Percentiles rank a stretch among this genome's conserved stretches.
Evolutionary conservation across 306 rosid genomes (phyloP).

Genomic region (Trifolium subterraneum): DNA sequence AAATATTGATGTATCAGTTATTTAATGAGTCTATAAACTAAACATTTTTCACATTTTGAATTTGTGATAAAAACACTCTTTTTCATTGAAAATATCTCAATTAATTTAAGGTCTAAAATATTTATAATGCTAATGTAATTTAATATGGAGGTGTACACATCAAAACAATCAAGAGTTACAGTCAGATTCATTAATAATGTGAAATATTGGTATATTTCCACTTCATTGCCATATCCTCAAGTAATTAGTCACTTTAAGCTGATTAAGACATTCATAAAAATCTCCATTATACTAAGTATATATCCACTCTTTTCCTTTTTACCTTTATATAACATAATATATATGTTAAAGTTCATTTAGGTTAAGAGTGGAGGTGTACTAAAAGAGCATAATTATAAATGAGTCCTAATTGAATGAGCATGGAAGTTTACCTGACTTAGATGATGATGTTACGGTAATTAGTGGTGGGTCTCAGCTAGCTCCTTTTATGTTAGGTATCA

Average conservation of each 20-base stretch:
- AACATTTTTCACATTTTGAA: no score
- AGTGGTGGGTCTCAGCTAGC: conserved; percentile 53
- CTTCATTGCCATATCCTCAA: conserved; percentile 46
- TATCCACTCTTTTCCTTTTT: conserved; percentile 2
- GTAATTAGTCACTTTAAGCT: conserved; percentile 40
- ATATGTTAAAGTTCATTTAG: conserved; percentile 17
- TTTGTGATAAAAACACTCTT: not conserved
- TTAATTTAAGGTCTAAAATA: not conserved
- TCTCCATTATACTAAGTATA: conserved; percentile 34
- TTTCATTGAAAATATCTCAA: not conserved
- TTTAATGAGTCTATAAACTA: no score
- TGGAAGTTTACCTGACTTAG: conserved; percentile 45
- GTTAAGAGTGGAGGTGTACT: conserved; percentile 41
- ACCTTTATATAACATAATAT: not conserved
- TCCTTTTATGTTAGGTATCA: conserved; percentile 30
- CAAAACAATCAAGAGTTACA: conserved; percentile 37
- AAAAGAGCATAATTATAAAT: conserved; percentile 40
- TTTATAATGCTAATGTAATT: not conserved
- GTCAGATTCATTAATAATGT: conserved; percentile 38
- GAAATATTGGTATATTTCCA: conserved; percentile 42
- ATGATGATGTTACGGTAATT: conserved; percentile 37
- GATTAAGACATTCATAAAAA: conserved; percentile 45
- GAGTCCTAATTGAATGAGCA: conserved; percentile 36
- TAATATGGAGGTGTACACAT: not conserved
- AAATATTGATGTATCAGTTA: no score